These are phyloP conservation scores for Jamesozyma spencerorum DNA, from an alignment of 805 yeast species.

Conservation along the genomic window DNA sequence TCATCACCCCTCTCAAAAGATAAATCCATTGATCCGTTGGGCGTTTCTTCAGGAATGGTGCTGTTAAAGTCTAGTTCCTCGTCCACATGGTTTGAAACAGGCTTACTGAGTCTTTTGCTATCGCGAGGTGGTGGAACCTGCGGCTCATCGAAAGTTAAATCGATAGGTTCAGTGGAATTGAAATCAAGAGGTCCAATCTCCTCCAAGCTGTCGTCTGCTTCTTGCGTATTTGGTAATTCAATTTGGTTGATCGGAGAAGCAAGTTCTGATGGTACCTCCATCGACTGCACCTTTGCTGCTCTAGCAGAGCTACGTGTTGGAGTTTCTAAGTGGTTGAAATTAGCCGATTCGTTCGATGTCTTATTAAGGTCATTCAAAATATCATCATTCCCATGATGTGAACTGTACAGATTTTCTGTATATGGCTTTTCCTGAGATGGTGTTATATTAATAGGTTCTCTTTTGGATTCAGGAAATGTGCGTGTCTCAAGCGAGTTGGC, in stretches of 20 bases:
- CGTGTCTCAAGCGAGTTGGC: too few species aligned
- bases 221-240: slow-evolving; percentile 11
- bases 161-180: neutral
- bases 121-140: neutral
- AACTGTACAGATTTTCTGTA: neutral
- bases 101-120: neutral
- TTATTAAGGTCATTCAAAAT: slow-evolving; percentile 19
- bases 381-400: slow-evolving; percentile 5
- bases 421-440: too few species aligned
- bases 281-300: neutral
- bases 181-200: slow-evolving; percentile 1
- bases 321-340: too few species aligned
- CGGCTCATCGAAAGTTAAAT: neutral
- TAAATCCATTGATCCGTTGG: slow-evolving; percentile 18
- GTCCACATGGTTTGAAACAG: too few species aligned
- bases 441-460: too few species aligned
- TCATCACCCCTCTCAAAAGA: slow-evolving; percentile 31
- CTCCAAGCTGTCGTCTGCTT: slow-evolving; percentile 23
- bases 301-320: neutral
- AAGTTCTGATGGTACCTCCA: neutral
- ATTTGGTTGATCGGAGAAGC: neutral
- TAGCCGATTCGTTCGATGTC: slow-evolving; percentile 11
- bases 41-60: slow-evolving; percentile 13
- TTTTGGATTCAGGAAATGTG: too few species aligned
- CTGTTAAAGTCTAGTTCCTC: slow-evolving; percentile 6